phyloP scores from a whole-genome alignment of 352 stramenopile species.

The Phytophthora europaea region DNA sequence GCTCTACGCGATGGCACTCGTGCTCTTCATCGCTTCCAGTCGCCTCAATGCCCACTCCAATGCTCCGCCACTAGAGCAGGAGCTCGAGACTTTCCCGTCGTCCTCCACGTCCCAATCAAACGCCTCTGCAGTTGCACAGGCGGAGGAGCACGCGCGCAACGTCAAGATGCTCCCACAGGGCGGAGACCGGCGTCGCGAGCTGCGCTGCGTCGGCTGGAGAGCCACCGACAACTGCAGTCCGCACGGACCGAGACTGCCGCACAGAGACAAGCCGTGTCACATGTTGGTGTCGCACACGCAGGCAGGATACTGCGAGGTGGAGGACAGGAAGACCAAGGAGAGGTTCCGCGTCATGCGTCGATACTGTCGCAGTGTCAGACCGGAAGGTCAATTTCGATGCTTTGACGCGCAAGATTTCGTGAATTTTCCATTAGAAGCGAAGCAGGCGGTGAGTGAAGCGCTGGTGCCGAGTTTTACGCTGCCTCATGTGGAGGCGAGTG shows the following conservation, averaged over 20 bases:
- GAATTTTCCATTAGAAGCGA: constrained; percentile 43
- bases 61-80: neutral
- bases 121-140: constrained; percentile 22
- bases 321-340: constrained; percentile 42
- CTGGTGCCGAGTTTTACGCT: constrained; percentile 22
- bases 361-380: constrained; percentile 45
- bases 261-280: constrained; percentile 36
- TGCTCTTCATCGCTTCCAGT: constrained; percentile 18
- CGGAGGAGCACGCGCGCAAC: constrained; percentile 49
- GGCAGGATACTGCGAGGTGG: constrained; percentile 55
- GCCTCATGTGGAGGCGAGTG: constrained; percentile 10
- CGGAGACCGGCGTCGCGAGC: constrained; percentile 12
- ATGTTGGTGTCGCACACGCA: constrained; percentile 32
- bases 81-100: neutral
- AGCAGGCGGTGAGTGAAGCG: constrained; percentile 25
- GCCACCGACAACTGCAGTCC: constrained; percentile 44
- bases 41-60: neutral
- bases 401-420: constrained; percentile 56
- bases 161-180: constrained; percentile 49
- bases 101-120: constrained; percentile 21
- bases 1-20: constrained; percentile 21
- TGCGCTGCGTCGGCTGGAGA: constrained; percentile 45
- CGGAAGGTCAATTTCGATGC: constrained; percentile 50
- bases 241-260: constrained; percentile 30
- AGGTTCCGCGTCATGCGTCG: constrained; percentile 51